Evolutionary conservation across 2,329 filamentous ascomycete species (phyloP), one percentile per base, ranked within the genome.

Genomic region (Sclerotinia subarctica): DNA sequence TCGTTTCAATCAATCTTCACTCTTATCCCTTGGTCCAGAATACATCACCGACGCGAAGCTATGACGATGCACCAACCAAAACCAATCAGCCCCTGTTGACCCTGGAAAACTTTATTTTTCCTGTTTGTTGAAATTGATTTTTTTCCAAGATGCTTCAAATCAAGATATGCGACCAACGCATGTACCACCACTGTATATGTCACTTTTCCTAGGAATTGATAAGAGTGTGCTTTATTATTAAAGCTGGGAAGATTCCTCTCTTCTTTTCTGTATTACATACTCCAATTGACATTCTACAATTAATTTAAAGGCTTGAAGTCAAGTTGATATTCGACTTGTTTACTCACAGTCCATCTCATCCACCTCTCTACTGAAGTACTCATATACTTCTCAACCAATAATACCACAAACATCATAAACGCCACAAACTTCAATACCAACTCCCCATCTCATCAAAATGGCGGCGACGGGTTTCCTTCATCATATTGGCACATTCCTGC

Each of bases 401-500:
- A 46, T 17, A 35, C 5, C 5, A 53, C 3, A 53, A 21, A 32
- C 10, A n/a, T 7, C 10, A 54, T 15, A 32, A 10, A 60, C 26
- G 17, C 56, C 2, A 35, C 24, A 53, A 19, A 13, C 1, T 15
- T 5, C 32, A 47, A 35, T 21, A 60, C 21, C 58, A 35, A 35
- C 2, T 24, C 13, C 44, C 19, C 13, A 29, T 15, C 64, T 38
- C 56, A 19, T 67, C 71, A 71, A 59, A 68, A 76, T 76, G 74
- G 72, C 71, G 1, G 72, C 72, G 1, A 76, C 74, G 1, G 75
- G 75, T 15, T 67, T 75, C 57, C 72, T 87, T 71, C 85, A 86
- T 77, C 82, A 87, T 75, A 77, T 88, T 66, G 86, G 86, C 76
- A 84, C 84, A 38, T 82, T 86, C 72, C 77, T 88, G 73, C 80